Evolutionary conservation across 306 rosid species (phyloP), one percentile per base, ranked within the genome.

Genomic region (Malus asiatica): DNA sequence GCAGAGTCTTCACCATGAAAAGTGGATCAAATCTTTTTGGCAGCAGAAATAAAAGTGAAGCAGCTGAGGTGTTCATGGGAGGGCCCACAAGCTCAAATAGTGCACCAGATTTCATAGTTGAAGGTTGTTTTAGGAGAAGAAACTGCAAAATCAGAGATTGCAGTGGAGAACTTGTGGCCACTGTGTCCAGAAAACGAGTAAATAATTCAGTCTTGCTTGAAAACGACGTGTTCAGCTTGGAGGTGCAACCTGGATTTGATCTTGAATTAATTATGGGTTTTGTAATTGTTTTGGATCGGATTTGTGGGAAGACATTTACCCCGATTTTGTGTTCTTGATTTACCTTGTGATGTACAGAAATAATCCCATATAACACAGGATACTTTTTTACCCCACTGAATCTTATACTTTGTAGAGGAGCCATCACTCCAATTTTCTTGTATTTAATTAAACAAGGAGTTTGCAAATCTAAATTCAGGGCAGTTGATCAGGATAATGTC

Each of bases 231-330:
- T 86, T 83, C 68, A 80, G 68, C 79, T 76, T 83, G 6, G 81
- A 45, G 15, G 81, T 86, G n/a, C 84, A 80, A 40, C 87, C 87
- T 9, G 83, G 85, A 16, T 83, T 83, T 46, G 79, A 80, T 5
- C 65, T 64, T 16, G 63, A 83, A 25, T 83, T 86, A 6, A 59
- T 83, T 52, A 86, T 86, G 89, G 79, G 87, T 57, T 80, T 86
- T 63, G 85, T 86, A 16, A 64, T 86, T 61, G 45, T 86, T 12
- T 83, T 86, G 81, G 89, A 86, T 78, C 85, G 87, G 23, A 86
- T 86, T 48, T 73, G 78, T 73, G 73, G 42, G 29, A 86, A 83
- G 73, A 60, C 79, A 23, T 83, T 61, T 68, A 75, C 87, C 33
- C 89, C 87, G 2, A 23, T 86, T 68, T 72, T 86, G 76, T 86